Evolutionary conservation across 768 basidiomycete species (phyloP), one percentile per base, ranked within the genome.

Genomic region (Phallus indusiatus): DNA sequence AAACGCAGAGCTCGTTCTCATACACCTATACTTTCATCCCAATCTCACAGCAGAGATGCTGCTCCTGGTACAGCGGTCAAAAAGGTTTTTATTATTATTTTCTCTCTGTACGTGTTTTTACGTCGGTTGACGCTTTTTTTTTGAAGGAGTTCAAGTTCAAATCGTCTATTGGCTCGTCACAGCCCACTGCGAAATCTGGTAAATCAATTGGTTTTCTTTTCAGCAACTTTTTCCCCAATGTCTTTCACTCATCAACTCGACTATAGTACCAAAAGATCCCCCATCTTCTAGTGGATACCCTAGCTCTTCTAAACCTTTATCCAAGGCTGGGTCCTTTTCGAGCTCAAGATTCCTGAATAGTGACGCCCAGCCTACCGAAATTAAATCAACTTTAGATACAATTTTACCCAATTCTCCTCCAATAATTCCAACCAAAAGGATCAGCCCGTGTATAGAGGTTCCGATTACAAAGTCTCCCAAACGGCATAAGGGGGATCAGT

Each of bases 101-200:
- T 42, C n/a, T 42, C 12, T 42, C 9, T 2, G 12, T 22, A 11
- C 2, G 10, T 37, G 22, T 28, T 21, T 4, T 9, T 56, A 11
- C 22, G 17, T 56, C 16, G 47, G 5, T 21, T 9, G 35, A 24
- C 36, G 9, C 18, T 35, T 24, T 54, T 9, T n/a, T 46, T 46
- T 36, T 33, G 10, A n/a, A 59, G 57, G 37, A 22, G 21, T 59
- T 52, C 33, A 59, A 59, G 50, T 59, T 59, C 50, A 59, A 59
- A 59, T 35, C 57, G 16, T 22, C 57, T 33, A 35, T 48, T 16
- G 50, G 49, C 24, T 11, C 16, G 4, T 22, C 9, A 21, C 50
- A 36, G 3, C 2, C 57, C 9, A 16, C 48, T 36, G 20, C 55
- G 34, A 46, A 21, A 33, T 11, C 33, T 20, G 17, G 57, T 59